Evolutionary conservation across 179 eudicot species (phyloP), one percentile per base, ranked within the genome.

Genomic region (Beta macrorhiza): DNA sequence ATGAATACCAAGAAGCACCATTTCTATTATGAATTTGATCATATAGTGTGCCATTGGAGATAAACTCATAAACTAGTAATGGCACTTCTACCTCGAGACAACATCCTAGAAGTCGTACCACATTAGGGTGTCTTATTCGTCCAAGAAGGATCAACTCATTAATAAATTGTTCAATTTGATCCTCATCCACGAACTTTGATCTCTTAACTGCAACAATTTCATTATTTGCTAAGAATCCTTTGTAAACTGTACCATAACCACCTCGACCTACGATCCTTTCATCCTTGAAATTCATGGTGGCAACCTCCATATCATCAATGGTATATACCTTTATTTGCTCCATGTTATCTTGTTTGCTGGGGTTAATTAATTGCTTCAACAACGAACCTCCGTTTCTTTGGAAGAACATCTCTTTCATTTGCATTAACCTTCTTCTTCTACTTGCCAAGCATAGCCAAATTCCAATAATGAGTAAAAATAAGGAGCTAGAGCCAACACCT

Each of bases 51-150:
- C 68, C 68, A 64, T 64, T 64, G 16, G 68, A 64, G 68, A 64
- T 64, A 25, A 25, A 64, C 68, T 64, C 68, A 16, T 64, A 25
- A 11, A 64, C 68, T 5, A 25, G 29, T 13, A 64, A 64, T 8
- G 68, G 68, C 2, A 64, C 68, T 64, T 64, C 68, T 10, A 64
- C 68, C 68, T 64, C 68, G 1, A 64, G 7, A 22, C 42, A 64
- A 64, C 68, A 64, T 11, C 68, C 68, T 64, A 64, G 10, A 64
- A 64, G 68, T 64, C 68, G 68, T 64, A 64, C 68, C 68, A 64
- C 68, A 25, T 64, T 64, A 9, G 68, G 37, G 16, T 64, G 68
- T 64, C 68, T 64, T 22, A 13, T 1, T 22, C 42, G 68, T 64
- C 15, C 68, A 12, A 64, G 68, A 64, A 64, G 44, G 17, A 22